Conservation (phyloP, 2,329 filamentous ascomycete genomes). For the Endocalyx cinctus region DNA sequence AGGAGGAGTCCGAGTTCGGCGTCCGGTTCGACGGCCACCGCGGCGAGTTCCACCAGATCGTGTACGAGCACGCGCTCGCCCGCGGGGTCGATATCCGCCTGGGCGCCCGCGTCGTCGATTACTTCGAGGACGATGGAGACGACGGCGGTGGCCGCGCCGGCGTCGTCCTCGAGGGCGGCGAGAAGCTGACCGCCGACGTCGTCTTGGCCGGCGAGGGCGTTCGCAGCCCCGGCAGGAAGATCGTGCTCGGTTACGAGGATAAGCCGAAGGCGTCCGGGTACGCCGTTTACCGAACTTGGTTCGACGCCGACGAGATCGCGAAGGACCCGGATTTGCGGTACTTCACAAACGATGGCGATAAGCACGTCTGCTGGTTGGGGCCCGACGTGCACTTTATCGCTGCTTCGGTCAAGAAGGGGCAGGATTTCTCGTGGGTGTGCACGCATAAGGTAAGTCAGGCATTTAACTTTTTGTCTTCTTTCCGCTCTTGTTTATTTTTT, state of each 20-base stretch:
- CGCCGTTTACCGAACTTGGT: slow-evolving; percentile 24
- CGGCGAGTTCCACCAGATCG: slow-evolving; percentile 46
- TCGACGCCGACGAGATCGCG: slow-evolving; percentile 25
- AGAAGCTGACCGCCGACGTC: slow-evolving; percentile 23
- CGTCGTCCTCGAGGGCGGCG: slow-evolving; percentile 14
- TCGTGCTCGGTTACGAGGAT: slow-evolving; percentile 21
- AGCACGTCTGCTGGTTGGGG: background rate
- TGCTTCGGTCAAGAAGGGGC: background rate
- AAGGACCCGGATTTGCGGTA: slow-evolving; percentile 10
- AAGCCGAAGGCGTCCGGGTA: slow-evolving; percentile 15
- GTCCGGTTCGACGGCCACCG: slow-evolving; percentile 50
- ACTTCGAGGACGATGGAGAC: slow-evolving; percentile 34
- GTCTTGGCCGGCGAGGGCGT: slow-evolving; percentile 32
- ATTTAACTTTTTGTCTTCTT: background rate
- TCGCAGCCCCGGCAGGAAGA: slow-evolving; percentile 27
- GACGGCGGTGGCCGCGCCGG: no score
- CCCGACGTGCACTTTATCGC: background rate
- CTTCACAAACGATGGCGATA: background rate
- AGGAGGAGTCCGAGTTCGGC: slow-evolving; percentile 33
- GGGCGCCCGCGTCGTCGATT: slow-evolving; percentile 39
- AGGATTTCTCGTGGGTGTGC: background rate
- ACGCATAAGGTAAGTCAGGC: background rate
- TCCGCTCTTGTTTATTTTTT: background rate
- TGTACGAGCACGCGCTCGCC: slow-evolving; percentile 44
- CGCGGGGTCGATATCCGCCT: slow-evolving; percentile 45